These are phyloP conservation scores for Saxophila tyrrhenica DNA, from an alignment of 495 filamentous ascomycete species.

Conservation along the genomic window DNA sequence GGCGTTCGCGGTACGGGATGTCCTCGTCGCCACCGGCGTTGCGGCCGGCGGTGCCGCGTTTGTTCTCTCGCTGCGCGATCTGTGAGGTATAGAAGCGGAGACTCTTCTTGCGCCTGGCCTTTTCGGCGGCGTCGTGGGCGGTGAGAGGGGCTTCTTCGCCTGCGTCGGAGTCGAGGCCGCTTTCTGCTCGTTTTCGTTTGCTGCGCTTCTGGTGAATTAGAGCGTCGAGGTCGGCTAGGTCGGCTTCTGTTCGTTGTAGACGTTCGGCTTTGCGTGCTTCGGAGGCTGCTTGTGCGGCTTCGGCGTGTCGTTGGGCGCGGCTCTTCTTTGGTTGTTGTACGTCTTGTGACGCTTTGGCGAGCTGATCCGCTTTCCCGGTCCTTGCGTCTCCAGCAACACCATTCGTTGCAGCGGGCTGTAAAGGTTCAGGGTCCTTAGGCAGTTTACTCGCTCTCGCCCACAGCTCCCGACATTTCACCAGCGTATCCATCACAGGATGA, in stretches of 20 bases:
- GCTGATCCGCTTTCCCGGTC: background rate
- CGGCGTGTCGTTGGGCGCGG: conserved; percentile 41
- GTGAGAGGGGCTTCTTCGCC: conserved; percentile 54
- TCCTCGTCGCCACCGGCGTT: conserved; percentile 86
- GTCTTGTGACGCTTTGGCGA: background rate
- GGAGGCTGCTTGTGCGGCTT: conserved; percentile 41
- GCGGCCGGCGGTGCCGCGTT: conserved; percentile 65
- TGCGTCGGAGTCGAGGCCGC: conserved; percentile 50
- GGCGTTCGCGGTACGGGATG: conserved; percentile 78
- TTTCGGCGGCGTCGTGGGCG: conserved; percentile 60
- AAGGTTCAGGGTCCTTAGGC: conserved; percentile 19
- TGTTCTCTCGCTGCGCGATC: conserved; percentile 82
- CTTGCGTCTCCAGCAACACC: background rate
- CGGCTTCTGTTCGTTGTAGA: conserved; percentile 48
- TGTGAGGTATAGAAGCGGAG: conserved; percentile 96
- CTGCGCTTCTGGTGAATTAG: conserved; percentile 22
- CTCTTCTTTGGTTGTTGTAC: conserved; percentile 23
- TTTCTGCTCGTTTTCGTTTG: conserved; percentile 25
- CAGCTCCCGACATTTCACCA: conserved; percentile 66
- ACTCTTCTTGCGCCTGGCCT: conserved; percentile 72
- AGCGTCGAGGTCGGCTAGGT: conserved; percentile 51
- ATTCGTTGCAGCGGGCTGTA: background rate
- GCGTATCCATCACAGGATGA: conserved; percentile 75
- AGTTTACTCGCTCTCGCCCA: conserved; percentile 68
- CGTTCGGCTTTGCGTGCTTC: conserved; percentile 45